Conservation (phyloP, 257 asterid genomes). For the Salvia rosmarinus region DNA sequence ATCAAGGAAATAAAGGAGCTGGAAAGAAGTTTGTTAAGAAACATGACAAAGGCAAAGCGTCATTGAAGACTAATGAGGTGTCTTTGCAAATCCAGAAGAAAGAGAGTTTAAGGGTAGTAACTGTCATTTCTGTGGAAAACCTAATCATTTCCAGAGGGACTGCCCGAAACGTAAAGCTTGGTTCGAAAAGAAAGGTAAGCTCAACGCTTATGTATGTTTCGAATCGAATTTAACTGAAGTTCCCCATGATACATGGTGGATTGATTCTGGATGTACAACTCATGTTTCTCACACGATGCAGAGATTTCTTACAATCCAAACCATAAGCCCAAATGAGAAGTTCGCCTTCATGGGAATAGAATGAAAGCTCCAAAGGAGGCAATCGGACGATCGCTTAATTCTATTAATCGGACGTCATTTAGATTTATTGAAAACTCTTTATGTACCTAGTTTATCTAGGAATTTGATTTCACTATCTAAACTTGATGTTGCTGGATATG, state of each 20-base stretch:
- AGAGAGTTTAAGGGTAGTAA: not conserved
- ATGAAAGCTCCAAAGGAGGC: not conserved
- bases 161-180: not conserved
- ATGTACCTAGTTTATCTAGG: not conserved
- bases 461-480: not conserved
- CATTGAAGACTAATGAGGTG: not conserved
- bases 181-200: constrained; percentile 5
- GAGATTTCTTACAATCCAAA: not conserved
- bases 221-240: not conserved
- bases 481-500: not conserved
- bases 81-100: not conserved
- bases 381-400: not conserved
- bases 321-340: not conserved
- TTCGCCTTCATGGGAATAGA: not conserved
- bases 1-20: not conserved
- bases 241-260: not conserved
- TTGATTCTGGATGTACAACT: constrained; percentile 10
- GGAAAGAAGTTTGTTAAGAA: not conserved
- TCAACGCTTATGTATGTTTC: not conserved
- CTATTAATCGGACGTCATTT: not conserved
- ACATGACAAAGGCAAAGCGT: not conserved
- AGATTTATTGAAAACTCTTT: not conserved
- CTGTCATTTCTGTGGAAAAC: not conserved
- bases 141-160: not conserved
- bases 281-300: constrained; percentile 13